A percentile compares a stretch with the other conserved stretches of the same genome.
phyloP scores from a whole-genome alignment of 2,329 filamentous ascomycete species.

The Chalaropsis thielavioides region DNA sequence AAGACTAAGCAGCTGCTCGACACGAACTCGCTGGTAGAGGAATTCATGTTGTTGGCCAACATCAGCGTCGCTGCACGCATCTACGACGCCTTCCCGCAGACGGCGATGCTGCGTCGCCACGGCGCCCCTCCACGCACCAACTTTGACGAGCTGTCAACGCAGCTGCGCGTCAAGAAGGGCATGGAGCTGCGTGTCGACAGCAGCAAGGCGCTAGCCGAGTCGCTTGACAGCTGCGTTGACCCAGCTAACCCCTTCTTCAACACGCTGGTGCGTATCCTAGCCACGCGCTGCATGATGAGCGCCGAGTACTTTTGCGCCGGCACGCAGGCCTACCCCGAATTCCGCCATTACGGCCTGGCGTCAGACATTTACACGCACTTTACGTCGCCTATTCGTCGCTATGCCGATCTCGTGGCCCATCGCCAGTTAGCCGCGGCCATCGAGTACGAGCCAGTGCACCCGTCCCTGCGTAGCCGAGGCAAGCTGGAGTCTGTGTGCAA shows the following conservation, averaged over 20 bases:
- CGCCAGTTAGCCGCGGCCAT: conserved; percentile 91
- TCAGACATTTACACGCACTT: conserved; percentile 98
- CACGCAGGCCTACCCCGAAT: conserved; percentile 83
- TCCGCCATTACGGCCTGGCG: conserved; percentile 91
- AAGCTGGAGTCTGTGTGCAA: conserved; percentile 89
- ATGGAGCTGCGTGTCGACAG: conserved; percentile 71
- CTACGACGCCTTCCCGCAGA: conserved; percentile 85
- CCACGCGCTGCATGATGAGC: conserved; percentile 97
- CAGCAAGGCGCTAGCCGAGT: conserved; percentile 85
- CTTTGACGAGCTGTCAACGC: conserved; percentile 84
- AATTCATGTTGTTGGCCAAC: conserved; percentile 99
- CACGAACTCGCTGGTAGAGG: conserved; percentile 94
- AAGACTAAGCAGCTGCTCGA: conserved; percentile 89
- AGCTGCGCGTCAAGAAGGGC: conserved; percentile 74
- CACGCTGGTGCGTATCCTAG: conserved; percentile 91
- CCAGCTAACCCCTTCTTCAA: conserved; percentile 86
- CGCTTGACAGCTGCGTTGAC: conserved; percentile 73
- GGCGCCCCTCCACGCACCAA: conserved; percentile 86
- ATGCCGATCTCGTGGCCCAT: conserved; percentile 91
- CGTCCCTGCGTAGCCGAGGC: conserved; percentile 63
- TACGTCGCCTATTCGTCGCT: conserved; percentile 90
- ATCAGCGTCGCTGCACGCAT: conserved; percentile 84
- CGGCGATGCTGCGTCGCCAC: conserved; percentile 83
- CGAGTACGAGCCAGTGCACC: conserved; percentile 75
- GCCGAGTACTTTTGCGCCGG: conserved; percentile 97